phyloP scores from a whole-genome alignment of 192 early-diverging fungal genomes.

The Phycomyces nitens region DNA sequence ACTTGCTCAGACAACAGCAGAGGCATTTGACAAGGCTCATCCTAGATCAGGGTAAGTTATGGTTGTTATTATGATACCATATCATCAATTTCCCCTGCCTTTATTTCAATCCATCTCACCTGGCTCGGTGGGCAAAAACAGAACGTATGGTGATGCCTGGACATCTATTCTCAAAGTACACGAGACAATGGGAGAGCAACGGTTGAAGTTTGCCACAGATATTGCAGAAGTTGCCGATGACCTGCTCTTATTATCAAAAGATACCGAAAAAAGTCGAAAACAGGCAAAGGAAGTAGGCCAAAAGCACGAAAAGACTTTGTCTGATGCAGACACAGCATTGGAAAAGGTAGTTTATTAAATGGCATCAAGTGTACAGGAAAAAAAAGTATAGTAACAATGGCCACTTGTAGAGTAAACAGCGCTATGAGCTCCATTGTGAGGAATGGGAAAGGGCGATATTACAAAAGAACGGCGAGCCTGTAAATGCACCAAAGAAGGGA shows the following conservation, averaged over 20 bases:
- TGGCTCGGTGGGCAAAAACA: background rate
- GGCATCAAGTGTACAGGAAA: background rate
- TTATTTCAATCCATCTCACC: background rate
- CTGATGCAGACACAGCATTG: slow-evolving; percentile 71
- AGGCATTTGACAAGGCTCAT: slow-evolving; percentile 55
- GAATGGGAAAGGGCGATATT: slow-evolving; percentile 83
- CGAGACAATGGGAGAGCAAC: slow-evolving; percentile 76
- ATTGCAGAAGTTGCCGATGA: slow-evolving; percentile 80
- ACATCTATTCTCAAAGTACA: slow-evolving; percentile 73
- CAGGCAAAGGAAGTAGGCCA: slow-evolving; percentile 80
- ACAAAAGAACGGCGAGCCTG: slow-evolving; percentile 46
- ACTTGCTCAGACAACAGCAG: slow-evolving; percentile 62
- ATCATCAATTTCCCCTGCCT: background rate
- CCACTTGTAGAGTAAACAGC: slow-evolving; percentile 54
- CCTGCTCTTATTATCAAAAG: slow-evolving; percentile 65
- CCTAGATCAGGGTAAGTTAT: slow-evolving; percentile 50
- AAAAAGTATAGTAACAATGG: background rate
- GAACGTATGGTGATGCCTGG: slow-evolving; percentile 61
- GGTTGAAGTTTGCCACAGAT: slow-evolving; percentile 69
- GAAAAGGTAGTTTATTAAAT: slow-evolving; percentile 64
- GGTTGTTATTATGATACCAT: background rate
- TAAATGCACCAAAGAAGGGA: slow-evolving; percentile 39
- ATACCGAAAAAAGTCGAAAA: slow-evolving; percentile 76
- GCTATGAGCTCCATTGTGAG: slow-evolving; percentile 71
- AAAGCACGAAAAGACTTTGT: slow-evolving; percentile 69